Conservation (phyloP, 305 asterid genomes). For the Petunia hybrid region DNA sequence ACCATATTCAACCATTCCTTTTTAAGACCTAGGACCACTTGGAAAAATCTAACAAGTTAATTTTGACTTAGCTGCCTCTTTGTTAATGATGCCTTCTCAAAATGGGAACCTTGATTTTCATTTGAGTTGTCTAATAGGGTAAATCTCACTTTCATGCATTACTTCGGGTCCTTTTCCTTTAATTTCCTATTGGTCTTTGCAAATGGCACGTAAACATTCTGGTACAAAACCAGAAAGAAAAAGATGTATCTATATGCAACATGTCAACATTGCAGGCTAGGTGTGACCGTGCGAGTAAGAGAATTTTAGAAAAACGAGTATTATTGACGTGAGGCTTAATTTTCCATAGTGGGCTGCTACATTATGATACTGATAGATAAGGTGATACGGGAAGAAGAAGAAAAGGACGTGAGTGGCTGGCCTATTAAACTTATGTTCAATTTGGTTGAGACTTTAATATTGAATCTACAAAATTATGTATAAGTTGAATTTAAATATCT, state of each 20-base stretch:
- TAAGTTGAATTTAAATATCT: too few species aligned
- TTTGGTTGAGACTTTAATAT: neutral
- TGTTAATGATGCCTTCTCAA: constrained; percentile 13
- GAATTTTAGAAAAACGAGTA: neutral
- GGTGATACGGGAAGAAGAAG: neutral
- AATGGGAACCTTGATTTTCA: constrained; percentile 23
- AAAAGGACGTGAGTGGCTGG: neutral
- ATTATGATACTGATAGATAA: neutral
- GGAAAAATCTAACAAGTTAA: neutral
- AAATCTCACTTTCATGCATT: constrained; percentile 27
- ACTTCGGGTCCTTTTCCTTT: neutral
- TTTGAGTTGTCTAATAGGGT: neutral
- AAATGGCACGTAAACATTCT: neutral
- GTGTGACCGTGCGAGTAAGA: neutral
- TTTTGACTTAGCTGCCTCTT: constrained; percentile 19
- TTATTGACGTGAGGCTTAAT: neutral
- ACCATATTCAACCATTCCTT: constrained; percentile 13
- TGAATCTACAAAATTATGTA: too few species aligned
- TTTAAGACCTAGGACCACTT: constrained; percentile 29
- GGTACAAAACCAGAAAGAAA: neutral
- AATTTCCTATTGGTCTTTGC: neutral
- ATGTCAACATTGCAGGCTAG: neutral
- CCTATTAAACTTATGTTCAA: neutral
- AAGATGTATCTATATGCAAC: neutral
- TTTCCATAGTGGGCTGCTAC: constrained; percentile 21